Base-by-base conservation (phyloP, 805 yeast species). In the Nakazawaea peltata region DNA sequence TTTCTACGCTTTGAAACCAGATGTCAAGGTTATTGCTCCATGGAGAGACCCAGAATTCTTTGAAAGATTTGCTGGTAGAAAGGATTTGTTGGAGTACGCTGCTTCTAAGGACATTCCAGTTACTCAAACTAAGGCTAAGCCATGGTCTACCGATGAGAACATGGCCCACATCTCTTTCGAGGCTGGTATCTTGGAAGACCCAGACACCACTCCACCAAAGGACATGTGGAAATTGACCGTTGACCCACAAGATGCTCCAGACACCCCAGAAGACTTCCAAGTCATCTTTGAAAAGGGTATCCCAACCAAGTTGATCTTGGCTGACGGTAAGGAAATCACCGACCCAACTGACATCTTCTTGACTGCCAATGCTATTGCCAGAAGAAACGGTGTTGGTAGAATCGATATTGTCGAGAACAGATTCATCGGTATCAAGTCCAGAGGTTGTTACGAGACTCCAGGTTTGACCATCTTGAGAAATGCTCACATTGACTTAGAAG, bases 111-210 rank as follows among this genome's bases (percentile, higher is more conserved):
- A 73, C 51, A 92, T 92, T 49, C 95, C 94, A 45, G 99, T 92
- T 40, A 71, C 94, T 33, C 99, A 92, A 71, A 92, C 99, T 48
- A 87, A 87, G 65, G 86, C 97, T 46, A 92, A 92, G 71, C 99
- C 99, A 50, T 92, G 99, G 99, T 88, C 97, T 25, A 92, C 98
- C 40, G 99, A 92, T 61, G 99, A 92, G 70, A 92, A 92, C 75
- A 69, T 90, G 77, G 98, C 97, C 31, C 99, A 92, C 66, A 92
- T 92, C 61, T 90, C 97, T 26, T 92, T 84, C 61, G 99, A 92
- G 72, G 99, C 99, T 45, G 99, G 99, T 66, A 92, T 92, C 49
- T 77, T 92, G 55, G 99, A 92, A 69, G 95, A 92, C 67, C 99
- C 99, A 57, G 84, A 92, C 63, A 79, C 90, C 50, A 92, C 98